Evolutionary conservation across 2,329 filamentous ascomycete species (phyloP).

Genomic region (Botrytis sinoallii): DNA sequence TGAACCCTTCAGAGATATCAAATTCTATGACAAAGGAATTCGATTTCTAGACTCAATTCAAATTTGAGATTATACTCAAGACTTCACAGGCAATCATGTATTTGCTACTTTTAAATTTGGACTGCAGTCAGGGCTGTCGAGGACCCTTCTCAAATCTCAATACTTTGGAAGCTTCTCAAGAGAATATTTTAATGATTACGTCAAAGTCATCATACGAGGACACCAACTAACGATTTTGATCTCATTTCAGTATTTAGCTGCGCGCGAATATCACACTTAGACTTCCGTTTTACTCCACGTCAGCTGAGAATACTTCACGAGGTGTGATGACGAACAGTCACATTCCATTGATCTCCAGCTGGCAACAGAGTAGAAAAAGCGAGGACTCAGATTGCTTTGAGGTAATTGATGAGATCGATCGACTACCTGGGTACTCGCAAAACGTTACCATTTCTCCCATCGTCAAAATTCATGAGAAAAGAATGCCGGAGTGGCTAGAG

Average conservation of each 20-base stretch:
- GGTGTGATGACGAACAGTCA: not conserved
- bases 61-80: not conserved
- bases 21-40: not conserved
- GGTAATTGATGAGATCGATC: not conserved
- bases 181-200: not conserved
- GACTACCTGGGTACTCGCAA: not conserved
- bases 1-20: not conserved
- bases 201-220: not conserved
- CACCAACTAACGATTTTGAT: not conserved
- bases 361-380: not conserved
- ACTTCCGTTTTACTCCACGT: not conserved
- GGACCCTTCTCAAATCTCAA: not conserved
- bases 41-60: not conserved
- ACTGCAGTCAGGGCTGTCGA: not conserved
- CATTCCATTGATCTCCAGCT: not conserved
- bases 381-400: not conserved
- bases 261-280: not conserved
- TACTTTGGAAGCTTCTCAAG: not conserved
- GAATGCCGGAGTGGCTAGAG: not conserved
- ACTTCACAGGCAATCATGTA: not conserved
- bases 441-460: not conserved
- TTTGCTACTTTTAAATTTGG: not conserved
- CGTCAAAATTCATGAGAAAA: not conserved
- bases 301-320: not conserved
- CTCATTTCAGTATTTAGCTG: not conserved